These are phyloP conservation scores for Lentinula raphanica DNA, from an alignment of 768 basidiomycete genomes.

Conservation along the genomic window DNA sequence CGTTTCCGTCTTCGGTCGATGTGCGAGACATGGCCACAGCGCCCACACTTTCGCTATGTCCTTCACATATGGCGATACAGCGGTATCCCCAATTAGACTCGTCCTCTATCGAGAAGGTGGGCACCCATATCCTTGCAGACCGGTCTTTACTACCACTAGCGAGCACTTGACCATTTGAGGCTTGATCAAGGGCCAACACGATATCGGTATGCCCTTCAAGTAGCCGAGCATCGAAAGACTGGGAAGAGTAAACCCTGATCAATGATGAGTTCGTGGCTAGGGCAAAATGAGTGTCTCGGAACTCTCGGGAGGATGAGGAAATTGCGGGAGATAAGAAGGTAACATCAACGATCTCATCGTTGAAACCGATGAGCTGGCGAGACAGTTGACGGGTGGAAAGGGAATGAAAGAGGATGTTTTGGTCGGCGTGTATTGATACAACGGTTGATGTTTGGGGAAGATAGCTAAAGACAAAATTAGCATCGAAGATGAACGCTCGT, in stretches of 20 bases:
- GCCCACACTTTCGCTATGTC: conserved; percentile 91
- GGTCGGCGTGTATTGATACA: conserved; percentile 88
- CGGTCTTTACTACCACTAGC: conserved; percentile 91
- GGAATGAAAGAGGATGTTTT: conserved; percentile 92
- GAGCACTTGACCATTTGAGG: conserved; percentile 63
- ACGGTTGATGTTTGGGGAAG: conserved; percentile 58
- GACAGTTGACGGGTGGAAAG: conserved; percentile 55
- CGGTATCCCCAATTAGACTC: conserved; percentile 47
- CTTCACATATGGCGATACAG: conserved; percentile 86
- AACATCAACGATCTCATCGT: conserved; percentile 95
- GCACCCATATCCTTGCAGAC: conserved; percentile 80
- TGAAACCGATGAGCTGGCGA: conserved; percentile 91
- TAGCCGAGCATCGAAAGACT: conserved; percentile 75
- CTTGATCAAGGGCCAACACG: conserved; percentile 78
- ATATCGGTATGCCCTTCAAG: conserved; percentile 89
- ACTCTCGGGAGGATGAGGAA: conserved; percentile 14
- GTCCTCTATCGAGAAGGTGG: conserved; percentile 12
- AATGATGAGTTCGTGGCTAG: conserved; percentile 97
- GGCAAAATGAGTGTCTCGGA: conserved; percentile 71
- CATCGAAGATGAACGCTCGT: conserved; percentile 2
- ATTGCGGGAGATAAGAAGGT: conserved; percentile 56
- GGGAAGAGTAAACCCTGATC: conserved; percentile 81
- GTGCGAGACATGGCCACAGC: conserved; percentile 79
- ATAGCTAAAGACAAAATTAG: conserved; percentile 47
- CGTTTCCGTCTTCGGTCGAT: conserved; percentile 21